Conservation (phyloP, 805 yeast genomes). For the Millerozyma acaciae region DNA sequence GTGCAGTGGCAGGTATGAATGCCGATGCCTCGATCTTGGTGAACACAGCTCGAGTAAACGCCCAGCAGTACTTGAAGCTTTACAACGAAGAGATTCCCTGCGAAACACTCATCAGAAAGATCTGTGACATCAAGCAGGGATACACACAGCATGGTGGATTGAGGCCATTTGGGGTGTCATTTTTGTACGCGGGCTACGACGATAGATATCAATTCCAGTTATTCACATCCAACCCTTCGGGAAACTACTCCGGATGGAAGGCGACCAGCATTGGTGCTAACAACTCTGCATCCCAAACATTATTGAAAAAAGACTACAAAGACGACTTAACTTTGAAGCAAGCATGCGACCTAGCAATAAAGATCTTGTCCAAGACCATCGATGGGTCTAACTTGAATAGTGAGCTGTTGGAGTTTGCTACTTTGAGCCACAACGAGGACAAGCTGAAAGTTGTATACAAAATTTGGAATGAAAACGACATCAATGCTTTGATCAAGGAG, state of each 20-base stretch:
- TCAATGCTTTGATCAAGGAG: conserved; percentile 67
- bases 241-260: conserved; percentile 97
- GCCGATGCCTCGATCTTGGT: conserved; percentile 93
- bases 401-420: conserved; percentile 91
- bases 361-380: conserved; percentile 90
- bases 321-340: conserved; percentile 69
- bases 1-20: conserved; percentile 97
- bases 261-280: conserved; percentile 97
- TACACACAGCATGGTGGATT: conserved; percentile 98
- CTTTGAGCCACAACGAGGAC: conserved; percentile 50
- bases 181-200: conserved; percentile 94
- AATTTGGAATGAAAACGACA: conserved; percentile 77
- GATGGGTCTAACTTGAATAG: conserved; percentile 81
- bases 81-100: conserved; percentile 94
- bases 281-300: conserved; percentile 92
- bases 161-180: conserved; percentile 97
- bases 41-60: conserved; percentile 77
- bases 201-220: conserved; percentile 86
- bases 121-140: conserved; percentile 94
- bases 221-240: conserved; percentile 94
- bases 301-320: conserved; percentile 91
- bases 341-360: conserved; percentile 84
- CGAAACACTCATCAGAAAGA: conserved; percentile 78
- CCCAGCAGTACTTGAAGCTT: conserved; percentile 80
- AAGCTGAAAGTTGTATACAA: conserved; percentile 57